Base-by-base conservation (phyloP, 2,329 filamentous ascomycete genomes). In the Ciborinia camelliae region DNA sequence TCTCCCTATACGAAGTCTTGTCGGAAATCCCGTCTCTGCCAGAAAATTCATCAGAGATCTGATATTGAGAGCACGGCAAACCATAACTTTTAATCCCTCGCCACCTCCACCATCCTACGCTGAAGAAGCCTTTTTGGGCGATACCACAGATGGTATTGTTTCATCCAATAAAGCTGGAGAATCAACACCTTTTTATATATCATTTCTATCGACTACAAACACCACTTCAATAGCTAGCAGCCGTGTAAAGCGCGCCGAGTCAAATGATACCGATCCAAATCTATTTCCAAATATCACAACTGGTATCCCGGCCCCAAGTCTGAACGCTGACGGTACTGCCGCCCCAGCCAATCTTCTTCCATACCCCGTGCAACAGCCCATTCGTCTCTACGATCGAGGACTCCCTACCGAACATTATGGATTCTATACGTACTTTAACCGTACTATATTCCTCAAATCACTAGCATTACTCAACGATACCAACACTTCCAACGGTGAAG, bases 401-500 rank as follows among this genome's bases (percentile, higher is more conserved):
- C 81, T 90, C 35, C 79, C 84, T 2, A 89, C 88, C 0, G 94
- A 98, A 76, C 92, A 97, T 77, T 97, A 96, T 76, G 92, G 91
- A 2, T 97, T 97, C 78, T 97, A 97, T 79, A 90, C 85, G 0
- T 96, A 97, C 80, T 98, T 90, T 76, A 88, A 92, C 77, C 91
- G 92, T 69, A 90, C 89, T 10, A 91, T 96, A 68, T 96, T 94
- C 79, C 81, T 96, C 67, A 86, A 87, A 70, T 87, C 86, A 20
- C 78, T 82, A 14, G 77, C 77, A 0, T 75, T 78, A 1, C 74
- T 85, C 65, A 82, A 83, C 68, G 73, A 73, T n/a, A 72, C 72
- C 32, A 80, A 80, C 41, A 67, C 73, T 20, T 73, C 74, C 18
- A 74, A 78, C n/a, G 74, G 74, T 9, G 74, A 78, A 57, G 75